Base-by-base conservation (phyloP, 176 grass and related monocot genomes). In the Phragmites australis region DNA sequence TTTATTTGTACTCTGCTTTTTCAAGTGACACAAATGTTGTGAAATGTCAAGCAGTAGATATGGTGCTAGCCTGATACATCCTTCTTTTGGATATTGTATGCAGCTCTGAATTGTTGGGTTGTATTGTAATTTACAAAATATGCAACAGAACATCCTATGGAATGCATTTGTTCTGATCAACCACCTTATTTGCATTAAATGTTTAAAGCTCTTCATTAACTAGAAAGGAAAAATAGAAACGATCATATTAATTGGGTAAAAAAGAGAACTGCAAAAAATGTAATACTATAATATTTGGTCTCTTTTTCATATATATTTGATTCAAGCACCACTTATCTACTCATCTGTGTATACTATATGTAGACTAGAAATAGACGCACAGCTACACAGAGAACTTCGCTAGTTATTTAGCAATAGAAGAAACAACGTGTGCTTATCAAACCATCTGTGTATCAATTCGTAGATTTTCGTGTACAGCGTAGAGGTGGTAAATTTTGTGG, bases 131-230 rank as follows among this genome's bases (percentile, higher is more conserved):
- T 59, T 82, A 13, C 2, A 34, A 61, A 71, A 65, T 75, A 29
- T 54, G 60, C 40, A 37, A 43, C 32, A 12, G 3, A 72, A 51
- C 14, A 66, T 66, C 48, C 8, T 65, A 52, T 61, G 22, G 8
- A 11, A 19, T 63, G 48, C n/a, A 65, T 21, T 3, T 66, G 48
- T 54, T 37, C 34, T 37, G 34, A 49, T 62, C 29, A 19, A 8
- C 22, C 15, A 63, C 15, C 46, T 50, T 61, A 32, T 85, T 85
- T 85, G 44, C 32, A 13, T 77, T 59, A 18, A 21, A 42, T 19
- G 17, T 34, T 72, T 31, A 9, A 32, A 49, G 3, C 11, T 9
- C 13, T 29, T 49, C 18, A 19, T 32, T 49, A 32, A 19, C 50
- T 59, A 13, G 23, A 58, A 58, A 30, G 2, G 15, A 70, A 9